These are phyloP conservation scores for Silybum marianum DNA, from an alignment of 129 eudicot genomes.

Conservation along the genomic window DNA sequence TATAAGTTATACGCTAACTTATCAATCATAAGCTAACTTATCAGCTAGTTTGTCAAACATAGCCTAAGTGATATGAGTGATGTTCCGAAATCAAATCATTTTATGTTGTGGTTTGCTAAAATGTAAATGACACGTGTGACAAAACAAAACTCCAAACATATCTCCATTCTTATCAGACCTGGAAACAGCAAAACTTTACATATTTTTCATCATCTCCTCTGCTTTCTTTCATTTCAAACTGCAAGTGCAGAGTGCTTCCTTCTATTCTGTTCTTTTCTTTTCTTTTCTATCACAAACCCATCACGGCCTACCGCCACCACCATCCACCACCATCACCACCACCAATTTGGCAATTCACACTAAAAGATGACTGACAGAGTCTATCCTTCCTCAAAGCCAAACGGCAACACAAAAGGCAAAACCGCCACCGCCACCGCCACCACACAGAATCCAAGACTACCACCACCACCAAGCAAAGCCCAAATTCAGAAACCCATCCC, in stretches of 20 bases:
- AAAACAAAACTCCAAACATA: background rate
- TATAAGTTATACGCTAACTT: too few species aligned
- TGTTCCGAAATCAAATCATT: background rate
- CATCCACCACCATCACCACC: background rate
- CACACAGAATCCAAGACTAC: conserved; percentile 22
- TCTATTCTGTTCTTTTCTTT: background rate
- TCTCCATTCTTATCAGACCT: conserved; percentile 16
- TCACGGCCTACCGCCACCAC: background rate
- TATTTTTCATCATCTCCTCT: background rate
- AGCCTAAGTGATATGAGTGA: too few species aligned
- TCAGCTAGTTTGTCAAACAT: too few species aligned
- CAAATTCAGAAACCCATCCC: conserved; percentile 17
- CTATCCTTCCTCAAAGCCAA: conserved; percentile 77
- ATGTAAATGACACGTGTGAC: conserved; percentile 27
- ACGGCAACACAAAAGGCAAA: conserved; percentile 25
- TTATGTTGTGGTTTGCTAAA: background rate
- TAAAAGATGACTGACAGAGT: conserved; percentile 78
- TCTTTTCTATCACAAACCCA: background rate
- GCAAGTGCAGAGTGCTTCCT: too few species aligned
- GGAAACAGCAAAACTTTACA: conserved; percentile 1
- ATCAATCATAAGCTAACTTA: too few species aligned
- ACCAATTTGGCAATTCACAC: background rate
- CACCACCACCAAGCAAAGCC: conserved; percentile 38
- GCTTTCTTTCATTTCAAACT: background rate
- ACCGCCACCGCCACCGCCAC: conserved; percentile 37